A percentile compares a stretch with the other conserved stretches of the same genome.
These are phyloP conservation scores for Colletotrichum destructivum DNA, from an alignment of 2,329 filamentous ascomycete genomes.

Conservation along the genomic window DNA sequence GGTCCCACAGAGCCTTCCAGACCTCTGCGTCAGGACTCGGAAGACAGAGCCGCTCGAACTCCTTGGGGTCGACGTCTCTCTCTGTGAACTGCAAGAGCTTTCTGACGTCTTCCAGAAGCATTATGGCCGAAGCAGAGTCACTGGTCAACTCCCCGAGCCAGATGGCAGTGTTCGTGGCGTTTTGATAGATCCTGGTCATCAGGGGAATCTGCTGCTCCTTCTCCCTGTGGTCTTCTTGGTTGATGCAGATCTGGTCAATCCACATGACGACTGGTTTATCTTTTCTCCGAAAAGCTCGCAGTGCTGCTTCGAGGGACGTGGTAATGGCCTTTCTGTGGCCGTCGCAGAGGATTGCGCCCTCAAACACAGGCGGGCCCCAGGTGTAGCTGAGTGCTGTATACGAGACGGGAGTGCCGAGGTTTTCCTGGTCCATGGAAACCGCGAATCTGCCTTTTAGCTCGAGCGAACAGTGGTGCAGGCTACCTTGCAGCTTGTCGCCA, in stretches of 20 bases:
- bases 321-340: conserved; percentile 11
- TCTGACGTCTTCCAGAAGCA: conserved; percentile 14
- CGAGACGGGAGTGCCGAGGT: neutral
- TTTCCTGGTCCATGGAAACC: neutral
- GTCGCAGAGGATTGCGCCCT: conserved; percentile 8
- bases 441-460: neutral
- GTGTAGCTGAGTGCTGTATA: conserved; percentile 30
- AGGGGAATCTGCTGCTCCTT: conserved; percentile 39
- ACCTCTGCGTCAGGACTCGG: neutral
- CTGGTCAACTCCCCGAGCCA: conserved; percentile 46
- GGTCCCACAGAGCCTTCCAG: conserved; percentile 3
- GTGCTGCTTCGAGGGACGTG: conserved; percentile 14
- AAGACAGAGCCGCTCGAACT: neutral
- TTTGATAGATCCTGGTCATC: conserved; percentile 39
- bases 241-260: conserved; percentile 43
- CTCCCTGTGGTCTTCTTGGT: conserved; percentile 34
- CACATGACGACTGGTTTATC: conserved; percentile 28
- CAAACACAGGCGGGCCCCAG: neutral
- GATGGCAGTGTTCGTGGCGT: conserved; percentile 11
- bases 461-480: conserved; percentile 20
- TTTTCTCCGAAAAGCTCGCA: conserved; percentile 1
- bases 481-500: neutral
- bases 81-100: conserved; percentile 18
- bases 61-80: neutral
- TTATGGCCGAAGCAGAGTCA: conserved; percentile 44